Conservation (phyloP, 257 asterid species). For the Solanum peruvianum region DNA sequence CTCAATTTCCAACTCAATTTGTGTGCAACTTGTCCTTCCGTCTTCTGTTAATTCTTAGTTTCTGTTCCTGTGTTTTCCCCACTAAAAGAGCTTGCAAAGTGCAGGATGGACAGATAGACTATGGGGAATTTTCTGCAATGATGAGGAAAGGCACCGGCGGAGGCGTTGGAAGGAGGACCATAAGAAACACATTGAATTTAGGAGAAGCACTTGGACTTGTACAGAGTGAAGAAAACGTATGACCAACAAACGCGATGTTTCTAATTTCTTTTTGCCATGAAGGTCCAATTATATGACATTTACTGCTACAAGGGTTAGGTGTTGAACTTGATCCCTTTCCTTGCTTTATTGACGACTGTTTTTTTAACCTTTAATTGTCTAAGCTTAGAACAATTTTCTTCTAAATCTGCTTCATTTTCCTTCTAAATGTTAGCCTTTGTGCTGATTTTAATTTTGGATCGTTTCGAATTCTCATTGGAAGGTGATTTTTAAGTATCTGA, state of each 20-base stretch:
- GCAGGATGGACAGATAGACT: constrained; percentile 42
- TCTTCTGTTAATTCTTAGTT: not conserved
- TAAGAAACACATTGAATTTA: constrained; percentile 23
- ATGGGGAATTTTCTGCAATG: constrained; percentile 38
- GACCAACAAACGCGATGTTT: not conserved
- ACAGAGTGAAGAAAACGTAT: constrained; percentile 1
- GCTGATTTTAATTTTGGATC: not conserved
- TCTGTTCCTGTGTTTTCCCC: not conserved
- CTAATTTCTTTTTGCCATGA: not conserved
- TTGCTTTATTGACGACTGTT: not conserved
- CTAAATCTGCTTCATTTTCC: not conserved
- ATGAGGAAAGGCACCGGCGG: constrained; percentile 38
- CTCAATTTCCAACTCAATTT: not conserved
- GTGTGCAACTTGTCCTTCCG: not conserved
- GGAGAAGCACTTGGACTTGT: constrained; percentile 27
- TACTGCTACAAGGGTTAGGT: not conserved
- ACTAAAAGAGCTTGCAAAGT: not conserved
- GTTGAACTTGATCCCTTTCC: not conserved
- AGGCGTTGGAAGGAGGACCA: constrained; percentile 30
- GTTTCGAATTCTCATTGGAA: not conserved
- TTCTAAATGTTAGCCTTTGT: not conserved
- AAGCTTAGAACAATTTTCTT: not conserved
- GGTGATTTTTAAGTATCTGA: not conserved
- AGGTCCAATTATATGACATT: not conserved
- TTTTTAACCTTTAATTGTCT: not conserved